A percentile compares a stretch with the other conserved stretches of the same genome.
Evolutionary conservation across 805 yeast species (phyloP).

Genomic region (Metschnikowia santaceciliae): DNA sequence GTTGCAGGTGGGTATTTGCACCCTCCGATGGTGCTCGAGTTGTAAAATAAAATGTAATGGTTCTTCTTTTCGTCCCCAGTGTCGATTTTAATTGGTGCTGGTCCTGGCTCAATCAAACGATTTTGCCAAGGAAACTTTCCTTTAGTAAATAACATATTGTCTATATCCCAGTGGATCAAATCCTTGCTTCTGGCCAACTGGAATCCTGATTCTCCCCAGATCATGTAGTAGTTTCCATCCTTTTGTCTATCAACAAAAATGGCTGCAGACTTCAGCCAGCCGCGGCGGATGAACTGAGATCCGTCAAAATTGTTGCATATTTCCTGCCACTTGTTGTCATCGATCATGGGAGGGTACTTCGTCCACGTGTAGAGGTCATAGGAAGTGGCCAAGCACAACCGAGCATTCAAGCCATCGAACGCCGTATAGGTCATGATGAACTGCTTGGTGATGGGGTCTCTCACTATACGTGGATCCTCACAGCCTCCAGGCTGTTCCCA

Average conservation of each 20-base stretch:
- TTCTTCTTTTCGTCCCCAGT: constrained; percentile 19
- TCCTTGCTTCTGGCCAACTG: constrained; percentile 36
- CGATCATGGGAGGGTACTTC: constrained; percentile 34
- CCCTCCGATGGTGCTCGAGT: constrained; percentile 37
- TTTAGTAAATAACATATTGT: constrained; percentile 22
- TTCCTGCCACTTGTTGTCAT: constrained; percentile 28
- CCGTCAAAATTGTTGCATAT: constrained; percentile 26
- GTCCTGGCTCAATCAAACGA: constrained; percentile 39
- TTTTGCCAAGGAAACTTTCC: constrained; percentile 30
- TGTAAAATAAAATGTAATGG: constrained; percentile 37
- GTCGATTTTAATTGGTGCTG: constrained; percentile 37
- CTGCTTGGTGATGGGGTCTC: constrained; percentile 32
- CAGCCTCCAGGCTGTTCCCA: constrained; percentile 41
- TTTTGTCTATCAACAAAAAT: constrained; percentile 28
- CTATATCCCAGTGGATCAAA: constrained; percentile 32
- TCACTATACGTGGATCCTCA: constrained; percentile 41
- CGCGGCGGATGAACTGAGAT: constrained; percentile 23
- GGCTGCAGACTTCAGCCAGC: constrained; percentile 43
- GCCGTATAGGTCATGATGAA: constrained; percentile 42
- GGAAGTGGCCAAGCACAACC: constrained; percentile 39
- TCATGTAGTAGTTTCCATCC: constrained; percentile 39
- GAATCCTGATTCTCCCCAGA: constrained; percentile 41
- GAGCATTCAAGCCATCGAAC: constrained; percentile 30
- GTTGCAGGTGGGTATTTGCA: constrained; percentile 27
- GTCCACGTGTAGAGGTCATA: constrained; percentile 36